Evolutionary conservation across 2,329 filamentous ascomycete genomes (phyloP), one percentile per base, ranked within the genome.

Genomic region (Sclerotinia trifoliorum): DNA sequence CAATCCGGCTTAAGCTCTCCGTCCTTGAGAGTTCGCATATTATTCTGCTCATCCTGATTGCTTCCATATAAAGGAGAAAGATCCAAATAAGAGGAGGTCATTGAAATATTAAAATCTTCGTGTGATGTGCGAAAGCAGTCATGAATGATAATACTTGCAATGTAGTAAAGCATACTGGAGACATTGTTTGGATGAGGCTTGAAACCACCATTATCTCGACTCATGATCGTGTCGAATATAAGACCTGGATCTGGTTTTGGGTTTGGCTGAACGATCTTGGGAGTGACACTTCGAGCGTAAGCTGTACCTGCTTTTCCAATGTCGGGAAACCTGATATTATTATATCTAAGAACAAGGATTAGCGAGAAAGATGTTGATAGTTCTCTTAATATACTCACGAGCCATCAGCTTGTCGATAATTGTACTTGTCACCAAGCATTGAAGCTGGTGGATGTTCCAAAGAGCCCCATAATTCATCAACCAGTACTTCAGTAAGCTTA

Each of bases 1-100:
- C 82, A 80, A 73, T 94, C 91, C 0, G 88, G 83, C 80, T 93
- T 93, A 71, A 94, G 80, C 76, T 83, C 86, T 57, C 90, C 90
- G 68, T 90, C 84, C 74, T 87, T 82, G 77, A 90, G 90, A 0
- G 88, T 91, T 67, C 84, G 79, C 63, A 86, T 80, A 19, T 77
- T 72, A 58, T 81, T 75, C 71, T 84, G 82, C 87, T 91, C 70
- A 81, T 77, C 11, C 80, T 74, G 56, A 72, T 78, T 58, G 73
- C 77, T 73, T 1, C 81, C 82, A 69, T 83, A 83, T 0, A 83
- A 72, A 0, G 81, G 81, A 3, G 80, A 77, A 1, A 84, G 74
- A 65, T 84, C 82, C 11, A 84, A 77, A 67, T 84, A 84, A 0
- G 82, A 84, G 35, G 71, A 72, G 17, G 68, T 72, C 39, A 65